phyloP scores from a whole-genome alignment of 1,284 basidiomycete species.

The Fistulinella staudtii region DNA sequence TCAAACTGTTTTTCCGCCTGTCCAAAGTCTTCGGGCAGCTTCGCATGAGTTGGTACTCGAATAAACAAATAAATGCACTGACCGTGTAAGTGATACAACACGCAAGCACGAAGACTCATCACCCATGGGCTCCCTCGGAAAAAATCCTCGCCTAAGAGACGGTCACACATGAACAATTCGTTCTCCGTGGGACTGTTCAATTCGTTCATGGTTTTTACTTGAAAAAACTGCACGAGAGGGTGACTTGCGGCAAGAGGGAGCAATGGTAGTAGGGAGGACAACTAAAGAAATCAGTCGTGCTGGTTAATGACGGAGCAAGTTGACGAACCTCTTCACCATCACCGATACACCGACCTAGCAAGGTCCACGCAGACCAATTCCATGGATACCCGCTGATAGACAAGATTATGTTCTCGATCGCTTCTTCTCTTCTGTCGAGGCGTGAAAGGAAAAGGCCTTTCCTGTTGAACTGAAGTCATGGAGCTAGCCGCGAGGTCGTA shows the following conservation, averaged over 20 bases:
- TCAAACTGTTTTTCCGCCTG: constrained; percentile 84
- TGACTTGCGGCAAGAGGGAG: constrained; percentile 65
- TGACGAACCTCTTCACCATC: constrained; percentile 82
- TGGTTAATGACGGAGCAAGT: neutral
- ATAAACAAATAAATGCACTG: constrained; percentile 18
- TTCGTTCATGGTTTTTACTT: constrained; percentile 86
- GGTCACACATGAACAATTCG: constrained; percentile 74
- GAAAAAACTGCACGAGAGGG: constrained; percentile 82
- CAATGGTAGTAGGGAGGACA: constrained; percentile 60
- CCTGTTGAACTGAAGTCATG: constrained; percentile 35
- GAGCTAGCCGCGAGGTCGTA: constrained; percentile 4
- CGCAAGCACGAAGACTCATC: constrained; percentile 80
- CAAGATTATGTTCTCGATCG: constrained; percentile 76
- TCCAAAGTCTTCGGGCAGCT: constrained; percentile 64
- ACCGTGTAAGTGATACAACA: constrained; percentile 90
- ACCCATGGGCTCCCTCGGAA: constrained; percentile 88
- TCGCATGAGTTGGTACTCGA: constrained; percentile 7
- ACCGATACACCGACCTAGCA: constrained; percentile 76
- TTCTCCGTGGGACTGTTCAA: constrained; percentile 85
- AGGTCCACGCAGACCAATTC: constrained; percentile 95
- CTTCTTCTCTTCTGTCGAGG: constrained; percentile 76
- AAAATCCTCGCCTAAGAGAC: constrained; percentile 62
- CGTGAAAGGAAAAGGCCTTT: constrained; percentile 80
- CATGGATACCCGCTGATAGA: constrained; percentile 84
- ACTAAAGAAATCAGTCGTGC: constrained; percentile 38